These are phyloP conservation scores for Corrigiola litoralis DNA, from an alignment of 179 eudicot genomes.

Conservation along the genomic window DNA sequence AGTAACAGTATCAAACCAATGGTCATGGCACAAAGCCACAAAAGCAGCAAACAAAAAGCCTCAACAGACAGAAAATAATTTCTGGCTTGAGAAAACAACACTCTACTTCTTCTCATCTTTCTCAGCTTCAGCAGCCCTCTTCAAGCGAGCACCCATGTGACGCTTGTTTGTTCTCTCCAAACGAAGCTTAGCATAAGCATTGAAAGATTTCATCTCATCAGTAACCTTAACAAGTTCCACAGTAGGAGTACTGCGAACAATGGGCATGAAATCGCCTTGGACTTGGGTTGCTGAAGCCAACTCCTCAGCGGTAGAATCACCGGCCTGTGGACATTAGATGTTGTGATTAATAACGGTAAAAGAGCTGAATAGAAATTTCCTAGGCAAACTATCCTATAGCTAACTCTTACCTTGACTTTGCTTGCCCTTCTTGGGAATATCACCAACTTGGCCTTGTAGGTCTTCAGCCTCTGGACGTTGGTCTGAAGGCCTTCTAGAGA, in stretches of 20 bases:
- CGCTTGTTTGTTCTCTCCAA: constrained; percentile 55
- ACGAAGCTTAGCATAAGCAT: constrained; percentile 62
- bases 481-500: constrained; percentile 63
- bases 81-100: too few relatives aligned
- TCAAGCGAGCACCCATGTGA: constrained; percentile 56
- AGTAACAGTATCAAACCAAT: too few relatives aligned
- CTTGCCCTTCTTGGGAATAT: constrained; percentile 72
- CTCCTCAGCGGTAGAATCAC: constrained; percentile 75
- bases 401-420: constrained; percentile 52
- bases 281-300: constrained; percentile 60
- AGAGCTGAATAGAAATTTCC: background rate
- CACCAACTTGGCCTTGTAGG: constrained; percentile 77
- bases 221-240: constrained; percentile 70
- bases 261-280: constrained; percentile 60
- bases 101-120: constrained; percentile 82
- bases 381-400: background rate
- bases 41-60: too few relatives aligned
- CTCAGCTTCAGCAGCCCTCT: constrained; percentile 81
- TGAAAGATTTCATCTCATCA: constrained; percentile 58
- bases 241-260: constrained; percentile 34
- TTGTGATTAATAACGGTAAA: background rate
- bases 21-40: too few relatives aligned
- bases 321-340: constrained; percentile 37
- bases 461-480: constrained; percentile 71
- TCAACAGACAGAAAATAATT: too few relatives aligned